Evolutionary conservation across 1,139 yeast species (phyloP).

Genomic region (Candida sp.): DNA sequence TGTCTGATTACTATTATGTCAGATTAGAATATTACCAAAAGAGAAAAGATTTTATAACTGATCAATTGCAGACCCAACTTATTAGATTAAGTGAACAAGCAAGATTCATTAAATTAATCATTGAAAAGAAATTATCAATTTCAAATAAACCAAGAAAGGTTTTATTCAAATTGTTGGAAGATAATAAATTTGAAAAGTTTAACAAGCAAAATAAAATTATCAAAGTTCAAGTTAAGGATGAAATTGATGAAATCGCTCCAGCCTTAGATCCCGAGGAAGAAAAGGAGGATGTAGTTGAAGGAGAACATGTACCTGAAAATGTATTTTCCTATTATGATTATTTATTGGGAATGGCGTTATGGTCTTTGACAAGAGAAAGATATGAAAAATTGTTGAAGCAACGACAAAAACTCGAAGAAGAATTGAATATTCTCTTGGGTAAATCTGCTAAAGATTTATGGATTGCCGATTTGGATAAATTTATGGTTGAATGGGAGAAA

Average conservation of each 20-base stretch:
- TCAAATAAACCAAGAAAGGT: slow-evolving; percentile 70
- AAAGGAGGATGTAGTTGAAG: slow-evolving; percentile 34
- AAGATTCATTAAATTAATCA: slow-evolving; percentile 85
- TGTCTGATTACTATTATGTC: slow-evolving; percentile 80
- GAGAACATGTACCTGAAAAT: slow-evolving; percentile 36
- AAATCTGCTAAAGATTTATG: slow-evolving; percentile 86
- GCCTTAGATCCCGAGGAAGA: slow-evolving; percentile 21
- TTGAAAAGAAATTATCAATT: slow-evolving; percentile 66
- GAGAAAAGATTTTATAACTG: slow-evolving; percentile 79
- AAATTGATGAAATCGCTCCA: slow-evolving; percentile 14
- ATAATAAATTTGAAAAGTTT: slow-evolving; percentile 71
- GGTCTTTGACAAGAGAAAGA: slow-evolving; percentile 90
- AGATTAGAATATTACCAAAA: slow-evolving; percentile 88
- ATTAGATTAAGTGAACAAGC: slow-evolving; percentile 81
- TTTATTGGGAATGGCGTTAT: slow-evolving; percentile 82
- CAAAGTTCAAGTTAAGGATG: slow-evolving; percentile 13
- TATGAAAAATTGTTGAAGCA: slow-evolving; percentile 77
- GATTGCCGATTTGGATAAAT: slow-evolving; percentile 77
- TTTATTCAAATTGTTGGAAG: slow-evolving; percentile 61
- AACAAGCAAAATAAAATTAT: slow-evolving; percentile 63
- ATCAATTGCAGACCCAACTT: slow-evolving; percentile 68
- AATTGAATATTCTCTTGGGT: slow-evolving; percentile 62
- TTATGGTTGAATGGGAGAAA: slow-evolving; percentile 61
- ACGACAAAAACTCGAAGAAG: slow-evolving; percentile 67
- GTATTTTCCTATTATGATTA: slow-evolving; percentile 65